Evolutionary conservation across 2,329 filamentous ascomycete genomes (phyloP).

Genomic region (Esteya vermicola): DNA sequence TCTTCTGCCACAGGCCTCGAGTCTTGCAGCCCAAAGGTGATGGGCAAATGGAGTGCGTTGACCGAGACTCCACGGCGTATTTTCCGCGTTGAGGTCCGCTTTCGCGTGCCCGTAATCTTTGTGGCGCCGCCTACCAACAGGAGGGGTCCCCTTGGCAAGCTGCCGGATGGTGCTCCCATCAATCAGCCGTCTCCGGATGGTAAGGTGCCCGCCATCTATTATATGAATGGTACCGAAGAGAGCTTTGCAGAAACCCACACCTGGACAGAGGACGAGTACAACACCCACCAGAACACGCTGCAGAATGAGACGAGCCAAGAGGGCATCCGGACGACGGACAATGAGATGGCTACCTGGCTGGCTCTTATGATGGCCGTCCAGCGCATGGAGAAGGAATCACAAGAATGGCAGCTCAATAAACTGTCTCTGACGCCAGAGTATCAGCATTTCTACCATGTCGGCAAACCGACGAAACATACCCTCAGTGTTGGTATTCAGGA

Average conservation of each 20-base stretch:
- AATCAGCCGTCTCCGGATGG: too few species aligned
- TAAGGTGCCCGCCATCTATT: conserved; percentile 16
- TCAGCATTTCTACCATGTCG: too few species aligned
- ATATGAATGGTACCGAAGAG: conserved; percentile 23
- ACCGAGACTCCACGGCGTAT: conserved; percentile 23
- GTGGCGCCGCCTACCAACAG: conserved; percentile 27
- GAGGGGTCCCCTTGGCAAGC: conserved; percentile 18
- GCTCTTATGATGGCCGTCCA: conserved; percentile 34
- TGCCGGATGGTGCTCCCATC: too few species aligned
- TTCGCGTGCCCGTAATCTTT: conserved; percentile 34
- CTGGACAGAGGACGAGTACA: conserved; percentile 10
- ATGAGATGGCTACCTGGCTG: conserved; percentile 40
- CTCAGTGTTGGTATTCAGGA: conserved; percentile 29
- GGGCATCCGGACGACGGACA: conserved; percentile 37
- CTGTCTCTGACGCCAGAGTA: too few species aligned
- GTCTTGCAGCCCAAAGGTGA: conserved; percentile 30
- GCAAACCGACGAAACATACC: conserved; percentile 23
- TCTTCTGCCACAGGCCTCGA: conserved; percentile 33
- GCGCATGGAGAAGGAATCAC: conserved; percentile 31
- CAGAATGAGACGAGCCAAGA: conserved; percentile 3
- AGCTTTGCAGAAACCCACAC: conserved; percentile 15
- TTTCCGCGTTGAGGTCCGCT: conserved; percentile 33
- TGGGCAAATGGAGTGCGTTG: conserved; percentile 28
- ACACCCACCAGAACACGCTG: background rate
- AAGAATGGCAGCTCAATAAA: conserved; percentile 32